Conservation (phyloP, 2,329 filamentous ascomycete genomes). For the Paecilomyces fulvus region DNA sequence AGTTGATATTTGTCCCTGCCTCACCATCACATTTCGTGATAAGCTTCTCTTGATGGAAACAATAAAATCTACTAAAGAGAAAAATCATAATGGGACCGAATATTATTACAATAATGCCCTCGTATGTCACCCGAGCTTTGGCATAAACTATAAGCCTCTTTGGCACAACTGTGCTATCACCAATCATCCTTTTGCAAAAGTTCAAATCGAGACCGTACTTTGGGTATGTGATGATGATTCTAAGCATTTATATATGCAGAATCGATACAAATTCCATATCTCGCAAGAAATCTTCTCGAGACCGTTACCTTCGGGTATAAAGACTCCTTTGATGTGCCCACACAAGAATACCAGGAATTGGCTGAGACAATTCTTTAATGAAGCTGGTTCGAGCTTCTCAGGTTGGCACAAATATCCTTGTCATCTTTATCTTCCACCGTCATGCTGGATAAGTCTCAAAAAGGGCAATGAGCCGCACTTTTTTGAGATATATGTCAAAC, state of each 20-base stretch:
- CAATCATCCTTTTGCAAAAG: background rate
- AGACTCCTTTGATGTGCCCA: background rate
- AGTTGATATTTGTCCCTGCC: conserved; percentile 1
- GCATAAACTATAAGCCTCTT: background rate
- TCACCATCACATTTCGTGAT: conserved; percentile 3
- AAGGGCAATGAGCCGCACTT: background rate
- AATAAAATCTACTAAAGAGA: background rate
- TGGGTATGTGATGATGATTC: background rate
- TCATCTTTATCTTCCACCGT: background rate
- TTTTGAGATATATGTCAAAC: background rate
- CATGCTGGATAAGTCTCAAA: background rate
- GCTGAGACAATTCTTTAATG: background rate
- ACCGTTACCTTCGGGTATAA: background rate
- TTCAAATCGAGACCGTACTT: background rate
- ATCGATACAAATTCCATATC: background rate
- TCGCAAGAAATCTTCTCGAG: background rate
- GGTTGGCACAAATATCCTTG: background rate
- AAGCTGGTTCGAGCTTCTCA: background rate
- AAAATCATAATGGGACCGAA: background rate
- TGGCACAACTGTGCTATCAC: background rate
- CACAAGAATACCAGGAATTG: background rate
- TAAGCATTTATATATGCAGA: background rate
- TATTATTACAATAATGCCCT: background rate
- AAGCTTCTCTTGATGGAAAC: conserved; percentile 1
- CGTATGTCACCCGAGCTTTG: background rate